Evolutionary conservation across 225 moss, liverwort and hornwort species (phyloP).

Genomic region (Thuidium tamariscinum): DNA sequence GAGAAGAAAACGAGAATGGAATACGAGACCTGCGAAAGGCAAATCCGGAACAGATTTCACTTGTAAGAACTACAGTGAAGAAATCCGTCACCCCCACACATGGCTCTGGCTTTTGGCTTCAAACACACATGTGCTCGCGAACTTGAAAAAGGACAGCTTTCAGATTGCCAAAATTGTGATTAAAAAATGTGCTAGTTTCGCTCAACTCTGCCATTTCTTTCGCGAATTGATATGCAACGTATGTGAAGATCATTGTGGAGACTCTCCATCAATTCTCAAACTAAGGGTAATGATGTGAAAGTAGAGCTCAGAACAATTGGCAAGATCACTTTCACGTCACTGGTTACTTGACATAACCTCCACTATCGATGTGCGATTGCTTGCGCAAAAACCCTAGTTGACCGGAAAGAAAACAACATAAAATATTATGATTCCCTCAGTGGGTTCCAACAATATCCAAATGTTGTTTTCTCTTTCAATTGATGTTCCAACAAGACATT

Average conservation of each 20-base stretch:
- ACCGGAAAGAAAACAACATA: neutral
- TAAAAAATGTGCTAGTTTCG: neutral
- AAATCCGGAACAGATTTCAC: neutral
- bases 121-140: neutral
- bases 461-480: neutral
- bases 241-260: neutral
- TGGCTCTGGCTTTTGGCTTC: neutral
- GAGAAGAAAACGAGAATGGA: conserved; percentile 82
- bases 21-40: conserved; percentile 52
- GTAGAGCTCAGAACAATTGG: no score
- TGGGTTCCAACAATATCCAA: neutral
- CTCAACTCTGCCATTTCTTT: neutral
- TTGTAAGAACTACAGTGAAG: neutral
- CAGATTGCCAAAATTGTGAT: neutral
- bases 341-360: neutral
- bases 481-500: neutral
- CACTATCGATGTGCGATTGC: neutral
- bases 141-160: neutral
- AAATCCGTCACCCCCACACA: neutral
- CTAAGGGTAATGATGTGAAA: neutral
- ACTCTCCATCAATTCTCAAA: neutral
- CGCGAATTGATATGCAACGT: neutral
- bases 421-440: neutral
- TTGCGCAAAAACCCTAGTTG: neutral
- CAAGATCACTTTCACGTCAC: neutral